These are phyloP conservation scores for Cerioporus squamosus DNA, from an alignment of 1,284 basidiomycete species.

Conservation along the genomic window DNA sequence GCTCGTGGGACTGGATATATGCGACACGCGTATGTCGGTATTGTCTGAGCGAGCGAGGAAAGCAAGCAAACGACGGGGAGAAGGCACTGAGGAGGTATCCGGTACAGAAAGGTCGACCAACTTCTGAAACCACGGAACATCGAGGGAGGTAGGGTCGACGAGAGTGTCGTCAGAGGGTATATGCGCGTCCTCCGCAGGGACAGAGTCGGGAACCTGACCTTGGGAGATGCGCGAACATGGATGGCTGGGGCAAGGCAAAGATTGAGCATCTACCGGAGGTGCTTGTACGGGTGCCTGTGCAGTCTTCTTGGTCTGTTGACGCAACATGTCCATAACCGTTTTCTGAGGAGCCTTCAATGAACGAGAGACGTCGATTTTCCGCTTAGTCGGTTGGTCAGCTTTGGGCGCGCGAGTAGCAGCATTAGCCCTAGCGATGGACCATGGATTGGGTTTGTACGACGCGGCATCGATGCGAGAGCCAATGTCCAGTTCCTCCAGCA, in stretches of 20 bases:
- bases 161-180: slow-evolving; percentile 25
- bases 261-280: too few relatives aligned
- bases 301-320: slow-evolving; percentile 23
- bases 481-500: slow-evolving; percentile 61
- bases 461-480: slow-evolving; percentile 60
- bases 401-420: slow-evolving; percentile 51
- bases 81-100: neutral
- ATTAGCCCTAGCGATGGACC: slow-evolving; percentile 76
- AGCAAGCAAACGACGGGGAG: neutral
- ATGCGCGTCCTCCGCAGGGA: slow-evolving; percentile 12
- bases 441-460: slow-evolving; percentile 70
- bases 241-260: too few relatives aligned
- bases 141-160: slow-evolving; percentile 6
- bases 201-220: neutral
- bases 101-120: neutral
- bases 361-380: neutral
- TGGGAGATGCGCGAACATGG: too few relatives aligned
- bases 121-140: neutral
- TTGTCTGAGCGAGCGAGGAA: too few relatives aligned
- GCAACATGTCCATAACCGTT: slow-evolving; percentile 31
- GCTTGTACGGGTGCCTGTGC: neutral
- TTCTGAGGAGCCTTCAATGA: slow-evolving; percentile 17
- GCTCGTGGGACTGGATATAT: neutral
- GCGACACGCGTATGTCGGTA: neutral
- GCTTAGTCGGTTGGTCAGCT: neutral